Percentiles rank a stretch among this genome's conserved stretches.
These are phyloP conservation scores for Phytopythium sindhum DNA, from an alignment of 352 stramenopile genomes.

Conservation along the genomic window DNA sequence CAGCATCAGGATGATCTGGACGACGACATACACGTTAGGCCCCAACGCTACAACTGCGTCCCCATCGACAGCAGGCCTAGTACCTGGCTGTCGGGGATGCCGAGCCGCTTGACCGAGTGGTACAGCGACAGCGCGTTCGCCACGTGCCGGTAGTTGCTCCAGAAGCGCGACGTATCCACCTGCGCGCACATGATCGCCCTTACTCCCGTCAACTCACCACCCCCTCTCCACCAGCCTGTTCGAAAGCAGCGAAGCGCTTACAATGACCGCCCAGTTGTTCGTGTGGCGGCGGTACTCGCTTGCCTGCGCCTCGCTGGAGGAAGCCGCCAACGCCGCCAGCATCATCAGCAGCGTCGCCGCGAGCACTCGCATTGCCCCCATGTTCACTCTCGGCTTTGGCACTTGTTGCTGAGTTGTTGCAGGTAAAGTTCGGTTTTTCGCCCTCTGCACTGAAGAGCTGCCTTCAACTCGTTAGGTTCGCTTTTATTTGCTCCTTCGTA, in stretches of 20 bases:
- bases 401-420: background rate
- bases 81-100: conserved; percentile 93
- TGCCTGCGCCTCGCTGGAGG: conserved; percentile 8
- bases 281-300: conserved; percentile 68
- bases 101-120: conserved; percentile 89
- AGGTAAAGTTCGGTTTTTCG: background rate
- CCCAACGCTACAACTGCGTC: background rate
- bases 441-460: too few relatives aligned
- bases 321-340: conserved; percentile 9
- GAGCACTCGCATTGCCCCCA: conserved; percentile 12
- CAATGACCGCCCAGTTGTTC: conserved; percentile 87
- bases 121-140: conserved; percentile 95
- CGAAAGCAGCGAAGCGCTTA: conserved; percentile 14
- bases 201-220: background rate
- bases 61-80: background rate
- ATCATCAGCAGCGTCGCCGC: conserved; percentile 23
- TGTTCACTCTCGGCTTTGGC: background rate
- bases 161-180: conserved; percentile 95
- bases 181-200: conserved; percentile 16
- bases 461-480: background rate
- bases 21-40: background rate
- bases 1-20: conserved; percentile 94
- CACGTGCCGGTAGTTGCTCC: conserved; percentile 97
- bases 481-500: background rate
- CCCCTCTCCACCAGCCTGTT: background rate